A percentile compares a stretch with the other conserved stretches of the same genome.
These are phyloP conservation scores for Favolaschia claudopus DNA, from an alignment of 768 basidiomycete species.

Conservation along the genomic window DNA sequence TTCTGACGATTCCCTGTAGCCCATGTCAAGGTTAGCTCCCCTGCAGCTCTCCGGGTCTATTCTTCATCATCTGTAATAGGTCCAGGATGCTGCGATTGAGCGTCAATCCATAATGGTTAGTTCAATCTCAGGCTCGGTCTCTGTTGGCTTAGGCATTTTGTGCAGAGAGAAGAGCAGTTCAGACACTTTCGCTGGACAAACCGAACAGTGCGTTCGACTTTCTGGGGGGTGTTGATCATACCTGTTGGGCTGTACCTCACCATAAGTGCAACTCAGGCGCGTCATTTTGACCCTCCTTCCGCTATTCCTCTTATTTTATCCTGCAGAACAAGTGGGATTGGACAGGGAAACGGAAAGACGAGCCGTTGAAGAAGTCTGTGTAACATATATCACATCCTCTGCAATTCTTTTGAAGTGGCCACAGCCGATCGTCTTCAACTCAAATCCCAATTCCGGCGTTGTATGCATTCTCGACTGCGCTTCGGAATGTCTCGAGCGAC, in stretches of 20 bases:
- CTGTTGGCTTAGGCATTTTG: conserved; percentile 2
- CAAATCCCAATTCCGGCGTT: too few relatives aligned
- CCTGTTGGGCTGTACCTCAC: conserved; percentile 66
- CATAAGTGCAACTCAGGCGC: conserved; percentile 43
- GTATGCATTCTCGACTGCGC: too few relatives aligned
- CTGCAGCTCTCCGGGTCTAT: too few relatives aligned
- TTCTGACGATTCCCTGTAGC: neutral
- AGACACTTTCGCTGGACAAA: conserved; percentile 82
- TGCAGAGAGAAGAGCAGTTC: conserved; percentile 82
- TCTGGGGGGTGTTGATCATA: conserved; percentile 69
- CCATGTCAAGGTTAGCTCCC: too few relatives aligned
- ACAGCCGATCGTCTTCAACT: too few relatives aligned
- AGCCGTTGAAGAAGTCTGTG: conserved; percentile 34
- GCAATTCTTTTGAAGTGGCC: too few relatives aligned
- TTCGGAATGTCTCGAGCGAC: too few relatives aligned
- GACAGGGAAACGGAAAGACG: conserved; percentile 34
- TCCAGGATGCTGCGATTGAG: conserved; percentile 64
- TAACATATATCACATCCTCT: too few relatives aligned
- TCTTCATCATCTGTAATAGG: too few relatives aligned
- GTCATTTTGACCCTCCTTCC: conserved; percentile 7
- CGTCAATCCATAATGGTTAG: conserved; percentile 57
- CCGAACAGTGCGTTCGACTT: conserved; percentile 63
- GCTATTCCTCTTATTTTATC: neutral
- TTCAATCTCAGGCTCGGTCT: neutral
- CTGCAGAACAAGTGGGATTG: conserved; percentile 23